These are phyloP conservation scores for Lichtheimia ornata DNA, from an alignment of 371 early-diverging fungal species.

Conservation along the genomic window DNA sequence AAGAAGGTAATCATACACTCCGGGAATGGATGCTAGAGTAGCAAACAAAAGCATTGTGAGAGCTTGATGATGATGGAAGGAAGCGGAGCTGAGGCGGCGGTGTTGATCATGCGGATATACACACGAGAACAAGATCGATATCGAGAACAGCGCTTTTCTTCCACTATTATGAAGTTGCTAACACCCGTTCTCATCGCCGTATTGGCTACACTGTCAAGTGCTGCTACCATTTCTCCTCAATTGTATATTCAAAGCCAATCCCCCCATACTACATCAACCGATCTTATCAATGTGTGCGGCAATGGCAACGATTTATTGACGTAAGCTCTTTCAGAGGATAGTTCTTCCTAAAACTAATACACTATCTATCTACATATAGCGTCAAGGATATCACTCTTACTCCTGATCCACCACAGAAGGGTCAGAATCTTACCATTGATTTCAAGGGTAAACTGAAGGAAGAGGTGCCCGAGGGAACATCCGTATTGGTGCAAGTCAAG, in stretches of 20 bases:
- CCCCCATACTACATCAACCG: background rate
- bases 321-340: constrained; percentile 5
- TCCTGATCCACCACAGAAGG: constrained; percentile 58
- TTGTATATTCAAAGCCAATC: constrained; percentile 10
- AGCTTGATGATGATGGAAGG: no score
- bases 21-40: no score
- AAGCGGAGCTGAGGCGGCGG: no score
- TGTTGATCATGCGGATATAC: no score
- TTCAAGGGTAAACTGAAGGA: constrained; percentile 49
- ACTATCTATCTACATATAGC: constrained; percentile 18
- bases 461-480: constrained; percentile 54
- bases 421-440: constrained; percentile 49
- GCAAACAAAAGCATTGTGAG: no score
- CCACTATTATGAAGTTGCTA: background rate
- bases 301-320: constrained; percentile 10
- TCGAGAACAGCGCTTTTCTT: background rate
- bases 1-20: no score
- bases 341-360: background rate
- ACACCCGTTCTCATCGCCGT: constrained; percentile 1
- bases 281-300: constrained; percentile 11
- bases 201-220: background rate
- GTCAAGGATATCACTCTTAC: constrained; percentile 42
- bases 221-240: background rate
- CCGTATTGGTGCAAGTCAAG: constrained; percentile 50
- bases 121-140: no score